Evolutionary conservation across 257 asterid genomes (phyloP).

Genomic region (Orobanche coerulescens): DNA sequence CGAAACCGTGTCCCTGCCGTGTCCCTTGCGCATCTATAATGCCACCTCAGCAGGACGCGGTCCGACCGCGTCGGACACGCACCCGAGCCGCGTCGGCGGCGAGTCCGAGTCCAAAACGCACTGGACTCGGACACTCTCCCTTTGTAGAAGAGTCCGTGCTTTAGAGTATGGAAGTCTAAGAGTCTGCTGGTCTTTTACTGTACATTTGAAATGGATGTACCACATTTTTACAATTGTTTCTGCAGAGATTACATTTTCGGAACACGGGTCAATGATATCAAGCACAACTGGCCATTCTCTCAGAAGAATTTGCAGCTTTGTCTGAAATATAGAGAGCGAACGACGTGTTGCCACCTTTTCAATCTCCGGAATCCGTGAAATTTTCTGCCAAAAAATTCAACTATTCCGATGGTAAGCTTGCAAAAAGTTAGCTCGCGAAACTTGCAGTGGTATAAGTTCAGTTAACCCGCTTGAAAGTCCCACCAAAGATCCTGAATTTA

Average conservation of each 20-base stretch:
- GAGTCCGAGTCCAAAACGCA: no score
- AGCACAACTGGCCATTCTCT: slow-evolving; percentile 89
- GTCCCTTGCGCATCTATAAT: no score
- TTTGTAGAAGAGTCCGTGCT: no score
- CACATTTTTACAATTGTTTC: background rate
- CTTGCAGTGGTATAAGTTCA: slow-evolving; percentile 41
- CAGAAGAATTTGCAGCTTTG: slow-evolving; percentile 67
- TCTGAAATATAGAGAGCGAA: slow-evolving; percentile 66
- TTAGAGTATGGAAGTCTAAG: no score
- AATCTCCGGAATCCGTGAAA: slow-evolving; percentile 37
- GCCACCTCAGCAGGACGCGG: no score
- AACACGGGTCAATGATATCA: slow-evolving; percentile 55
- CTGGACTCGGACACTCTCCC: no score
- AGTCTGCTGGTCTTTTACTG: no score
- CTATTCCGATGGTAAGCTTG: slow-evolving; percentile 30
- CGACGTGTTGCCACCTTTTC: slow-evolving; percentile 78
- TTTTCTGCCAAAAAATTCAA: slow-evolving; percentile 20
- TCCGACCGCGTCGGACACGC: no score
- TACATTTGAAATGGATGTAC: no score
- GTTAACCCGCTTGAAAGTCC: slow-evolving; percentile 25
- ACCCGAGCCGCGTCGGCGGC: no score
- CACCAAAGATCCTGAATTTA: slow-evolving; percentile 22
- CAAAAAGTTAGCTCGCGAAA: no score
- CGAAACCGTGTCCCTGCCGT: no score
- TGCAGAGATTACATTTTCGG: slow-evolving; percentile 82